phyloP scores from a whole-genome alignment of 192 early-diverging fungal species.

The Bifiguratus adelaidae region DNA sequence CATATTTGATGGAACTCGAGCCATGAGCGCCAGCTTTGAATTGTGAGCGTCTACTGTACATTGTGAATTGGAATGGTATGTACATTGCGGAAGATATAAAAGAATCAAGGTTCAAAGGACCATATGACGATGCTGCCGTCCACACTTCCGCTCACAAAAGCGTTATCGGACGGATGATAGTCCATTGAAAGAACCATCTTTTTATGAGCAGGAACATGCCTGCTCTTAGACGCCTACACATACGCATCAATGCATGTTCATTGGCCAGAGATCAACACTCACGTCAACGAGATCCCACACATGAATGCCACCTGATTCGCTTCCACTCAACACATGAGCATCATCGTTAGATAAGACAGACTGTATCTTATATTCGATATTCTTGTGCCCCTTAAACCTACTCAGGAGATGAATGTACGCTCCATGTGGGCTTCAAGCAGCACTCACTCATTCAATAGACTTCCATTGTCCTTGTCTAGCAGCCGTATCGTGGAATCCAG shows the following conservation, averaged over 20 bases:
- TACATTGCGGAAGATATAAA: too few species aligned
- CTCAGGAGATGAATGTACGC: not conserved
- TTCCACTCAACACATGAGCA: constrained; percentile 70
- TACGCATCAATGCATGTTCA: not conserved
- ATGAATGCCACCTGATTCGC: constrained; percentile 80
- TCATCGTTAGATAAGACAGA: constrained; percentile 62
- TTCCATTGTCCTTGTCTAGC: constrained; percentile 71
- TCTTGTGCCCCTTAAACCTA: constrained; percentile 74
- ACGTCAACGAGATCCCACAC: constrained; percentile 78
- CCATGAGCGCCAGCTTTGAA: constrained; percentile 30
- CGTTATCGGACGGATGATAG: constrained; percentile 52
- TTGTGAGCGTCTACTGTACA: constrained; percentile 11
- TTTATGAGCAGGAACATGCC: constrained; percentile 42
- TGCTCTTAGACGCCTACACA: constrained; percentile 19
- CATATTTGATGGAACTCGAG: constrained; percentile 73
- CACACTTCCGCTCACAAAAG: constrained; percentile 51
- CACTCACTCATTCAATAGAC: constrained; percentile 55
- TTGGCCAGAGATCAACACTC: constrained; percentile 2
- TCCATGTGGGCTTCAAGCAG: not conserved
- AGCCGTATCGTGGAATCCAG: constrained; percentile 76
- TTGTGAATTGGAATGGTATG: not conserved
- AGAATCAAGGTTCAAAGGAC: too few species aligned
- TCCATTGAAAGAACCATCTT: constrained; percentile 51
- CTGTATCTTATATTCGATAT: constrained; percentile 63
- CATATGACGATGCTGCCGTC: constrained; percentile 61